phyloP scores from a whole-genome alignment of 306 rosid species.

The Quercus ilex region DNA sequence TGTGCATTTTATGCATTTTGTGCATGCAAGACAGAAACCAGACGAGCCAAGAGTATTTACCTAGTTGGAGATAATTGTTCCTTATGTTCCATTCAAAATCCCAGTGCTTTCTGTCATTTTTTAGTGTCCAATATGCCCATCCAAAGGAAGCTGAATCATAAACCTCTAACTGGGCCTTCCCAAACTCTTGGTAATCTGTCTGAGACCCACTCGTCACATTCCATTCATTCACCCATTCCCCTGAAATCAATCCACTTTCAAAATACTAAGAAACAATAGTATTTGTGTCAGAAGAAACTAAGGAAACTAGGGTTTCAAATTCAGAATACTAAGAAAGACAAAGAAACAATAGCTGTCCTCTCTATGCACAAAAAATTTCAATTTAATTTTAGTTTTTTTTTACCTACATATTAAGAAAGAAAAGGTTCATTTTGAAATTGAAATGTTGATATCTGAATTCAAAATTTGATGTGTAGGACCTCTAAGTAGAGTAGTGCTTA shows the following conservation, averaged over 20 bases:
- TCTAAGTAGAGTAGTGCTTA: neutral
- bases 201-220: constrained; percentile 47
- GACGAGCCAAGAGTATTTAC: constrained; percentile 32
- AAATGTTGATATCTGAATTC: neutral
- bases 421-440: neutral
- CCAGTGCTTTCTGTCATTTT: constrained; percentile 78
- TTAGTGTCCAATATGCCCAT: constrained; percentile 85
- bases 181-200: constrained; percentile 65
- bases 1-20: neutral
- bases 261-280: neutral
- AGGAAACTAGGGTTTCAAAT: neutral
- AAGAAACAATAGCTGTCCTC: neutral
- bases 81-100: constrained; percentile 86
- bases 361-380: neutral
- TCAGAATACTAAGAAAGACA: neutral
- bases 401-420: neutral
- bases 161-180: constrained; percentile 74
- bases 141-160: constrained; percentile 80
- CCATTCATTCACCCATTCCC: constrained; percentile 65
- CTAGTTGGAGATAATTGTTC: constrained; percentile 66
- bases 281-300: neutral
- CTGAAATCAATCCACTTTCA: constrained; percentile 22
- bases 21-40: neutral
- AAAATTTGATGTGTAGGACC: neutral
- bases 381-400: neutral